Base-by-base conservation (phyloP, 2,329 filamentous ascomycete genomes). In the Escovopsis sp. region DNA sequence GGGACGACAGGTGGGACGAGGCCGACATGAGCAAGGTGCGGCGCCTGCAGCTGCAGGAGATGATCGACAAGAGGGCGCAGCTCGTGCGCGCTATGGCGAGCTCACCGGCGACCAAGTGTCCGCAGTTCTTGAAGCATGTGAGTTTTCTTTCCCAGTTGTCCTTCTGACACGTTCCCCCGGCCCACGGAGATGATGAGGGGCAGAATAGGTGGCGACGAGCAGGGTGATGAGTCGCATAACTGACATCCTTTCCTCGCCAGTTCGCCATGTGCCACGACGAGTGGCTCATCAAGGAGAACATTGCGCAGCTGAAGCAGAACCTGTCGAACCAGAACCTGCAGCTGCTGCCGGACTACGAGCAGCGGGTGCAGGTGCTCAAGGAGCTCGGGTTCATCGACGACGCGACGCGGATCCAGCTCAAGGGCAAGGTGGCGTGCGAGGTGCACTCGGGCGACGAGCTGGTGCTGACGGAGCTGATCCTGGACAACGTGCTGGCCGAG, bases 351-450 rank as follows among this genome's bases (percentile, higher is more conserved):
- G 91, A 98, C 62, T 98, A 98, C 57, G 85, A 96, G 57, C 91
- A 96, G 63, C 82, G 91, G 40, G 85, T 96, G 33, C 78, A 82
- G 48, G 91, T 98, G 0, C 72, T 98, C 38, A 88, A 85, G 58
- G 88, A 96, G 51, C 75, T 98, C 7, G 82, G 79, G 5, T 98
- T 98, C 59, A 83, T 98, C 51, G 91, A 98, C 54, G 79, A 83
- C 4, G 78, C 82, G 37, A 81, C 80, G 4, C 80, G 89, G 19
- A 93, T 98, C 34, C 85, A 93, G 64, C 75, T 98, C 48, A 98
- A 98, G 65, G 91, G 91, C 61, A 96, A 96, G 61, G 91, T 98
- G 19, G 91, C 91, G 4, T 98, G 91, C 64, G 91, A 98, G 63
- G 89, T 98, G 46, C 91, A 96, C 62, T 95, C 89, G 0, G 88